phyloP scores from a whole-genome alignment of 352 stramenopile species.

The Nothophytophthora sp. region DNA sequence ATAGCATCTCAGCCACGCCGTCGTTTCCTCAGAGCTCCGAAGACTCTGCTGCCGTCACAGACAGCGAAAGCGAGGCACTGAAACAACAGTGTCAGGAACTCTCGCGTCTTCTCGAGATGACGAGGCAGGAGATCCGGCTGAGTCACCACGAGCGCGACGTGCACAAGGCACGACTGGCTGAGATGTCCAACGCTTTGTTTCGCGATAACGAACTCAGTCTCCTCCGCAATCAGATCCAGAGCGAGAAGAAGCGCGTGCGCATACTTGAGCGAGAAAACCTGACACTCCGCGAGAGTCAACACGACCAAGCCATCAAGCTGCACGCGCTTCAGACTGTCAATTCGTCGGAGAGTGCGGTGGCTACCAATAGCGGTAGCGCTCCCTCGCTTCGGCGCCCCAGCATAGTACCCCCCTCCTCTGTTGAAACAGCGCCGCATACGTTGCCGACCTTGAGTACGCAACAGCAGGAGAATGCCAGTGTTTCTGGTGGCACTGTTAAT shows the following conservation, averaged over 20 bases:
- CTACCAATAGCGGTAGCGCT: background rate
- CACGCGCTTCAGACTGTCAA: conserved; percentile 41
- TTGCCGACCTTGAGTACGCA: too few relatives aligned
- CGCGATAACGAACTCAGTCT: conserved; percentile 49
- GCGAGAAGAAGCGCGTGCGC: conserved; percentile 64
- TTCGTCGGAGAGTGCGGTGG: background rate
- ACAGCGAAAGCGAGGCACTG: conserved; percentile 24
- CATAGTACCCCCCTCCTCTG: too few relatives aligned
- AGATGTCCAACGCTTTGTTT: conserved; percentile 54
- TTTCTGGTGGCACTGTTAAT: background rate
- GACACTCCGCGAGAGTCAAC: conserved; percentile 42
- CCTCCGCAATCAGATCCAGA: conserved; percentile 57
- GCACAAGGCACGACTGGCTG: conserved; percentile 44
- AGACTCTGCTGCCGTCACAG: background rate
- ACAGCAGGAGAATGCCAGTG: too few relatives aligned
- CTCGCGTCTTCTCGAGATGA: conserved; percentile 60
- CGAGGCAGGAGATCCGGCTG: conserved; percentile 70
- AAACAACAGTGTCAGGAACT: conserved; percentile 55
- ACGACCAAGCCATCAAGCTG: conserved; percentile 54
- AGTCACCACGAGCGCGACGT: conserved; percentile 58
- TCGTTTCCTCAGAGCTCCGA: conserved; percentile 1
- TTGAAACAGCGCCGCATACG: too few relatives aligned
- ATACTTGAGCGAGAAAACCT: conserved; percentile 61
- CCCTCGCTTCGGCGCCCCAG: background rate
- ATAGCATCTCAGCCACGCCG: too few relatives aligned